Evolutionary conservation across 2,329 filamentous ascomycete genomes (phyloP).

Genomic region (Trichoderma cornu-damae): DNA sequence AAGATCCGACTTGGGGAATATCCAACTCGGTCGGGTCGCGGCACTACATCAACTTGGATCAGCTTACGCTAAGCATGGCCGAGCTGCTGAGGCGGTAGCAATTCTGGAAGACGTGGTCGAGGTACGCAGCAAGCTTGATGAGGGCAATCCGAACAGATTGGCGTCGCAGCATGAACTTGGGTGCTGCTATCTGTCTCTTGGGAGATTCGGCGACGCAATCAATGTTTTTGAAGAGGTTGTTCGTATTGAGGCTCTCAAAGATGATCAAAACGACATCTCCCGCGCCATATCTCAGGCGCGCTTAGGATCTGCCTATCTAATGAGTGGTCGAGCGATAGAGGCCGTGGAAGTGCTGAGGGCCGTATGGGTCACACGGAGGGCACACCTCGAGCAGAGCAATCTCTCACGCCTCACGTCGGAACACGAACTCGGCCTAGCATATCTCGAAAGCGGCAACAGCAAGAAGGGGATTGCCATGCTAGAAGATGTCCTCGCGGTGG

Average conservation of each 20-base stretch:
- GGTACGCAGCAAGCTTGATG: background rate
- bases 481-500: background rate
- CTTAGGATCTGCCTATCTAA: background rate
- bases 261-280: background rate
- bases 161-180: constrained; percentile 12
- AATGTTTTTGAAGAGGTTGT: background rate
- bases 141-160: background rate
- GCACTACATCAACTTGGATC: background rate
- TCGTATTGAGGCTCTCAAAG: background rate
- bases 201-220: background rate
- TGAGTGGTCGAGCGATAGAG: background rate
- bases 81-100: background rate
- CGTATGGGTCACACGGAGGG: background rate
- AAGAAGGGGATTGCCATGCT: constrained; percentile 12
- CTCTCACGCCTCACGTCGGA: background rate
- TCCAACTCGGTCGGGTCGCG: background rate
- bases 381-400: background rate
- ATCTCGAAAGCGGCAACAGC: background rate
- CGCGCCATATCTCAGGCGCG: background rate
- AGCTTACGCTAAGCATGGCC: constrained; percentile 1
- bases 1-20: background rate
- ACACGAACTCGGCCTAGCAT: background rate
- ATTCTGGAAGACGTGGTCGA: background rate
- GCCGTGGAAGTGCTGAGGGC: background rate
- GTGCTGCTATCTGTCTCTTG: background rate